Conservation (phyloP, 2,329 filamentous ascomycete genomes). For the Aspergillus awamori region DNA sequence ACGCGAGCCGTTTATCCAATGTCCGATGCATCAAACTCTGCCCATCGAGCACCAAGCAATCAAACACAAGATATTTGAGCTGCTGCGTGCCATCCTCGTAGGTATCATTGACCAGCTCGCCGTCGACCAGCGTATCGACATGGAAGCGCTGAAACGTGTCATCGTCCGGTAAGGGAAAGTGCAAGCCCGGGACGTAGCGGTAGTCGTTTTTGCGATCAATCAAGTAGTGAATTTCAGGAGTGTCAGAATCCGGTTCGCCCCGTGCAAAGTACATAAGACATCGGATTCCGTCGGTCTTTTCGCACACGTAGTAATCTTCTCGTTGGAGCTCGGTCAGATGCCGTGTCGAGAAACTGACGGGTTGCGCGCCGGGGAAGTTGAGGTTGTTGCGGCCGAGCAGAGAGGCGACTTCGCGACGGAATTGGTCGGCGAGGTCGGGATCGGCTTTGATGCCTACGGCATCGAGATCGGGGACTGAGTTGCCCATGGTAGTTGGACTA, state of each 20-base stretch:
- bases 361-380: constrained; percentile 87
- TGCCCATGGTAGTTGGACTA: constrained; percentile 34
- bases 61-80: constrained; percentile 88
- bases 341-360: constrained; percentile 82
- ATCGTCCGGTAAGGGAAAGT: constrained; percentile 75
- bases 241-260: constrained; percentile 56
- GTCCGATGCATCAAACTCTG: constrained; percentile 75
- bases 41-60: constrained; percentile 81
- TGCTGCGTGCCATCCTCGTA: constrained; percentile 67
- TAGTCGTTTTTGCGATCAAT: constrained; percentile 99
- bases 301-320: constrained; percentile 94
- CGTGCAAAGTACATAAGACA: constrained; percentile 88
- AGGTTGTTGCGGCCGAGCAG: constrained; percentile 71
- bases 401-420: constrained; percentile 73
- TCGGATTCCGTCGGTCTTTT: constrained; percentile 95
- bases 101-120: constrained; percentile 88
- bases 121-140: constrained; percentile 80
- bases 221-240: constrained; percentile 78
- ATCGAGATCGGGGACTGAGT: constrained; percentile 47
- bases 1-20: constrained; percentile 84
- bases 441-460: constrained; percentile 64
- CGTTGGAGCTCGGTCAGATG: constrained; percentile 81
- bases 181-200: constrained; percentile 78
- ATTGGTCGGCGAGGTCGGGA: constrained; percentile 59
- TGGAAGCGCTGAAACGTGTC: constrained; percentile 68